Evolutionary conservation across 495 filamentous ascomycete genomes (phyloP).

Genomic region (Letharia columbiana): DNA sequence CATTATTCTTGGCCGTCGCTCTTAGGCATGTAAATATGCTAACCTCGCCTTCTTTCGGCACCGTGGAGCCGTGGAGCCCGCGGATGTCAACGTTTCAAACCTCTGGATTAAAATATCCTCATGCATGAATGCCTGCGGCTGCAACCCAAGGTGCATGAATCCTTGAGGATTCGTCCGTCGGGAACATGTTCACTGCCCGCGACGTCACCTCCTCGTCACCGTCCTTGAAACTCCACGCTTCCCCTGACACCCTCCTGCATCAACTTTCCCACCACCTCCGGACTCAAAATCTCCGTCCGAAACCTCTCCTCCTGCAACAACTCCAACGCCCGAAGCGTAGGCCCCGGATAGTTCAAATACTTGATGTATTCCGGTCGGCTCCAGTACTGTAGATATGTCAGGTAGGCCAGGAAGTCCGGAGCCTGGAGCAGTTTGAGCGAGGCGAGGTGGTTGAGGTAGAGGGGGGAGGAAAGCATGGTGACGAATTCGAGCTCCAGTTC

Average conservation of each 20-base stretch:
- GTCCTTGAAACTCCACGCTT: background rate
- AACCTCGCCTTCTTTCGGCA: background rate
- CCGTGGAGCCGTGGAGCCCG: background rate
- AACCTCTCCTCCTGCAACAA: conserved; percentile 73
- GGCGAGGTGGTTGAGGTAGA: conserved; percentile 76
- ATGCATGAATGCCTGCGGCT: background rate
- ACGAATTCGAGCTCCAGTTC: conserved; percentile 79
- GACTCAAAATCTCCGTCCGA: conserved; percentile 69
- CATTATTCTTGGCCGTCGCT: background rate
- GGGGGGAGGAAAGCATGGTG: conserved; percentile 73
- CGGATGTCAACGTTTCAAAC: background rate
- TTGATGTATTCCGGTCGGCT: conserved; percentile 71
- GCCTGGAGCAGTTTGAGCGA: conserved; percentile 44
- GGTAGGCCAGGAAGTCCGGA: conserved; percentile 62
- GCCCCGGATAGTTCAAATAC: conserved; percentile 72
- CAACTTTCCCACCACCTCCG: conserved; percentile 58
- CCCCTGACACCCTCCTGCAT: conserved; percentile 45
- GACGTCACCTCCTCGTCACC: background rate
- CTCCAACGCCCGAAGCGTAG: conserved; percentile 73
- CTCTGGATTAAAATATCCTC: background rate
- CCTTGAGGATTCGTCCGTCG: background rate
- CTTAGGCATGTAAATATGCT: background rate
- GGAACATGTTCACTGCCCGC: background rate
- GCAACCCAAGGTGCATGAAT: background rate
- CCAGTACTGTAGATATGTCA: conserved; percentile 80